phyloP scores from a whole-genome alignment of 495 filamentous ascomycete species.

The Bombardia bombarda region DNA sequence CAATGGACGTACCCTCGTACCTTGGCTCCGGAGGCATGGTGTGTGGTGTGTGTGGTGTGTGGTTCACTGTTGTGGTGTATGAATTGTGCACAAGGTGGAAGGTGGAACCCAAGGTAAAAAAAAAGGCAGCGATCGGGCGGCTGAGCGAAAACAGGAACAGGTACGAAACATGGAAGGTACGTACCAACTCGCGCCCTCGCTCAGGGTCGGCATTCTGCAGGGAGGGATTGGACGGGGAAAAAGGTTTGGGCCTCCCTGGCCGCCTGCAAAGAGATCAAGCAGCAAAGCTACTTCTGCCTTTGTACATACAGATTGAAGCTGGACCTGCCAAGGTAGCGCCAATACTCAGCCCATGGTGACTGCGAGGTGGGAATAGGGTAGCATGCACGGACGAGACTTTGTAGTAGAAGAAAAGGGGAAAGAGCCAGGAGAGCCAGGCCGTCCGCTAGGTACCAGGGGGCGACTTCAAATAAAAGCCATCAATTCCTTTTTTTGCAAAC shows the following conservation, averaged over 20 bases:
- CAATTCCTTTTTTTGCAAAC: not conserved
- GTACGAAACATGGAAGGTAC: not conserved
- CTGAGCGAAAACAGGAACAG: slow-evolving; percentile 12
- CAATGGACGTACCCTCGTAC: no score
- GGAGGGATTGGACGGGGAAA: slow-evolving; percentile 10
- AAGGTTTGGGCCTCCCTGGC: slow-evolving; percentile 11
- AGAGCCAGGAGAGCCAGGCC: not conserved
- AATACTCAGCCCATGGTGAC: slow-evolving; percentile 7
- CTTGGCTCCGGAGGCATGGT: no score
- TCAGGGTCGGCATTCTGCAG: slow-evolving; percentile 11
- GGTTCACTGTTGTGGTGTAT: no score
- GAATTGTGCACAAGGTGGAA: not conserved
- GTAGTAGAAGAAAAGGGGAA: slow-evolving; percentile 3
- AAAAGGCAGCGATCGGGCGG: not conserved
- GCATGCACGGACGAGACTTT: slow-evolving; percentile 3
- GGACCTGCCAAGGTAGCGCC: slow-evolving; percentile 12
- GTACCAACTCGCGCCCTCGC: not conserved
- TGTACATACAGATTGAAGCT: no score
- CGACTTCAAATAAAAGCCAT: not conserved
- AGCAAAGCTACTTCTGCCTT: no score
- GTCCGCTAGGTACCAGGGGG: not conserved
- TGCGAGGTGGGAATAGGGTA: slow-evolving; percentile 3
- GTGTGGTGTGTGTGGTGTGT: no score
- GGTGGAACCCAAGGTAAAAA: not conserved
- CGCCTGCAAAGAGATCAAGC: slow-evolving; percentile 7